Evolutionary conservation across 805 yeast species (phyloP).

Genomic region (Debaryomyces prosopidis): DNA sequence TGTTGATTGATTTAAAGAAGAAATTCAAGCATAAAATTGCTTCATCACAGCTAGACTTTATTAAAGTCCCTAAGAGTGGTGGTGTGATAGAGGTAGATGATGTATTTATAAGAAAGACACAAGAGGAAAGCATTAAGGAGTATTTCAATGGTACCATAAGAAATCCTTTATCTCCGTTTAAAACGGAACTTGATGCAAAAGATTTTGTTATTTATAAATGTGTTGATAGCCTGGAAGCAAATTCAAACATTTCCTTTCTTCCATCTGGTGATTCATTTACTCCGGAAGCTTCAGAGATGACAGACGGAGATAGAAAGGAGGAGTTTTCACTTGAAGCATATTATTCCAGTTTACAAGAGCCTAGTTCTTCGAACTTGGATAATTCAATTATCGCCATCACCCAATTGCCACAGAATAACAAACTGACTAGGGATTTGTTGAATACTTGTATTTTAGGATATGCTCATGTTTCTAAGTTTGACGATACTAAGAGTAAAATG

Average conservation of each 20-base stretch:
- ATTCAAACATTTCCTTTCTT: constrained; percentile 37
- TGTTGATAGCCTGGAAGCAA: constrained; percentile 46
- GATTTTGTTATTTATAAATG: constrained; percentile 61
- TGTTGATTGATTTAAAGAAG: constrained; percentile 61
- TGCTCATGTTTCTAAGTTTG: constrained; percentile 69
- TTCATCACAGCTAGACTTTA: constrained; percentile 36
- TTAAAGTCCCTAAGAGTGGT: constrained; percentile 69
- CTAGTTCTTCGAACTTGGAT: constrained; percentile 57
- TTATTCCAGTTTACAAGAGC: constrained; percentile 38
- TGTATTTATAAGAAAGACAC: constrained; percentile 63
- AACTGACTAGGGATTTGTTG: constrained; percentile 50
- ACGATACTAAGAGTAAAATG: constrained; percentile 68
- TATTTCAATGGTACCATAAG: constrained; percentile 82
- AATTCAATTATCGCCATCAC: constrained; percentile 72
- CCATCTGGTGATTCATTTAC: constrained; percentile 45
- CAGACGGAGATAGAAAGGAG: constrained; percentile 19
- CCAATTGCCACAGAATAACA: constrained; percentile 34
- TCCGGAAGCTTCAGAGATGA: constrained; percentile 27
- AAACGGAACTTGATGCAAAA: constrained; percentile 68
- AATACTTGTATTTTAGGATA: constrained; percentile 74
- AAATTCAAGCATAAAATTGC: constrained; percentile 40
- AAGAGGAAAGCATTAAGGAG: constrained; percentile 76
- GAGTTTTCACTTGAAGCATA: constrained; percentile 35
- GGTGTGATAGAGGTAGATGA: constrained; percentile 80
- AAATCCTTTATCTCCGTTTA: constrained; percentile 78